phyloP scores from a whole-genome alignment of 1,284 basidiomycete genomes.

The Ceratobasidium sp. region DNA sequence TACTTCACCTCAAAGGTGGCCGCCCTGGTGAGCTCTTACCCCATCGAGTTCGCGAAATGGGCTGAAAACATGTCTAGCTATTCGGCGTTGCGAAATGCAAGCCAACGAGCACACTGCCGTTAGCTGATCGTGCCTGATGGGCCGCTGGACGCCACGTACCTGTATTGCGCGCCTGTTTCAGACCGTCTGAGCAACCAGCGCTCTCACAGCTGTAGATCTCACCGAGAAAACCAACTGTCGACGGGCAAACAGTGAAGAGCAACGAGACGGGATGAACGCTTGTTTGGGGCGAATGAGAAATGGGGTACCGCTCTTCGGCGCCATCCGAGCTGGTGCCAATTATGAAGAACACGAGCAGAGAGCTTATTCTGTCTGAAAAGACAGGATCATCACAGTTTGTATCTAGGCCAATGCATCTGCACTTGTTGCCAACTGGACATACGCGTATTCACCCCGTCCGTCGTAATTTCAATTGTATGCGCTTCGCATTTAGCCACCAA shows the following conservation, averaged over 20 bases:
- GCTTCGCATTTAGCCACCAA: neutral
- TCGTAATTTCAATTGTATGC: slow-evolving; percentile 4
- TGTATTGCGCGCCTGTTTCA: neutral
- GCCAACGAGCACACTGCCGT: neutral
- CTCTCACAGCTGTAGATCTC: neutral
- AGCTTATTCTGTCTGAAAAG: no score
- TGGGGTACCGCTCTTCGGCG: neutral
- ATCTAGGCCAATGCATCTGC: neutral
- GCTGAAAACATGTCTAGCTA: no score
- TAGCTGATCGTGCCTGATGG: neutral
- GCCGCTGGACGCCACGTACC: neutral
- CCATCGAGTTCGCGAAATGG: no score
- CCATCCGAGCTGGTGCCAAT: neutral
- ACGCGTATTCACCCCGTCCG: neutral
- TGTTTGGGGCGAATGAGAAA: neutral
- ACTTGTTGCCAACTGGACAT: neutral
- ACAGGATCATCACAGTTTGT: no score
- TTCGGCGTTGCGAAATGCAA: neutral
- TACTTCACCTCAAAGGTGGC: neutral
- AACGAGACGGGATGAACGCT: neutral
- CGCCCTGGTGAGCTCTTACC: no score
- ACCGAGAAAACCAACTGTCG: neutral
- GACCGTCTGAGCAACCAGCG: neutral
- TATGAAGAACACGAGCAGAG: neutral
- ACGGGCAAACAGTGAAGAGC: neutral